A percentile compares a stretch with the other conserved stretches of the same genome.
phyloP scores from a whole-genome alignment of 148 eudicot species.

The Nyssa sinensis region DNA sequence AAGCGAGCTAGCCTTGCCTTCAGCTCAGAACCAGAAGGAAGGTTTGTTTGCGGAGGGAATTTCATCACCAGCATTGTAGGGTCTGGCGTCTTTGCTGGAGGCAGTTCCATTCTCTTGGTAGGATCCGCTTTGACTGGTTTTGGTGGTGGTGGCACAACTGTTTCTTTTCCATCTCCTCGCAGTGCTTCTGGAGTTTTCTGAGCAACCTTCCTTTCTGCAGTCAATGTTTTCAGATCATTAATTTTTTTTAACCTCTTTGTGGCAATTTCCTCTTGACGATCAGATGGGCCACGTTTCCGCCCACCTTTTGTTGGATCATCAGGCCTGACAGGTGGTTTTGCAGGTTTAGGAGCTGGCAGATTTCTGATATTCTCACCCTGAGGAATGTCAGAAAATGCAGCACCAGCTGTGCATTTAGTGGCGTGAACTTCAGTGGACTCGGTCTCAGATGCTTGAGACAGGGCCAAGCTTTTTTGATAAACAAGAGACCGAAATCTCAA shows the following conservation, averaged over 20 bases:
- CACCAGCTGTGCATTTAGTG: constrained; percentile 18
- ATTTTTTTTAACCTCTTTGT: constrained; percentile 51
- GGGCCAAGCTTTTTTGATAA: constrained; percentile 57
- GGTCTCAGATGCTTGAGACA: constrained; percentile 34
- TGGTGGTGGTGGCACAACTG: constrained; percentile 21
- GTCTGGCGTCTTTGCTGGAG: constrained; percentile 41
- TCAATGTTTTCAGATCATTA: constrained; percentile 36
- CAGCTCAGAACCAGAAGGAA: constrained; percentile 70
- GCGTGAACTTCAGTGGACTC: constrained; percentile 39
- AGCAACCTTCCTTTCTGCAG: constrained; percentile 46
- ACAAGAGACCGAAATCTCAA: constrained; percentile 64
- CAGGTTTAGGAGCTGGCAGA: constrained; percentile 30
- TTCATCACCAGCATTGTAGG: constrained; percentile 76
- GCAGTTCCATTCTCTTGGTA: constrained; percentile 33
- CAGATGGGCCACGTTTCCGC: constrained; percentile 60
- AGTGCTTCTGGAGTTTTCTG: constrained; percentile 38
- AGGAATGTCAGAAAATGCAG: constrained; percentile 15
- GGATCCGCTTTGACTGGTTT: constrained; percentile 29
- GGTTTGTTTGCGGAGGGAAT: constrained; percentile 57
- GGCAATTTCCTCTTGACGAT: constrained; percentile 65
- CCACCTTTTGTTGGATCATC: constrained; percentile 58
- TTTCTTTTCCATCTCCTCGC: constrained; percentile 41
- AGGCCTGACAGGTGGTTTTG: constrained; percentile 33
- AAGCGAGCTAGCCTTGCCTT: constrained; percentile 86
- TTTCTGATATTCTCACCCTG: constrained; percentile 24